phyloP scores from a whole-genome alignment of 306 rosid species.

The apple (Malus domestica) region ASM211411v1 NC_041796.1:2171001-2171500 shows the following conservation, averaged over 20 bases:
- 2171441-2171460: too few species aligned
- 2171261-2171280: too few species aligned
- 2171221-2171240: background rate
- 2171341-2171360: too few species aligned
- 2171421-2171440: too few species aligned
- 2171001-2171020: background rate
- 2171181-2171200: background rate
- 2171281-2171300: too few species aligned
- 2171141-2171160: background rate
- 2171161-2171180: slow-evolving; percentile 4
- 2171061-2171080: background rate
- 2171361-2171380: too few species aligned
- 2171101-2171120: background rate
- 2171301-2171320: too few species aligned
- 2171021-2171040: background rate
- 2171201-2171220: background rate
- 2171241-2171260: background rate
- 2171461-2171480: too few species aligned
- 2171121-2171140: background rate
- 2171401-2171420: too few species aligned
- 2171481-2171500: background rate
- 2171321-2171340: fast-evolving
- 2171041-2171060: background rate
- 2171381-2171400: too few species aligned
- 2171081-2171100: background rate